phyloP scores from a whole-genome alignment of 805 yeast species.

The Lipomyces yamadae region DNA sequence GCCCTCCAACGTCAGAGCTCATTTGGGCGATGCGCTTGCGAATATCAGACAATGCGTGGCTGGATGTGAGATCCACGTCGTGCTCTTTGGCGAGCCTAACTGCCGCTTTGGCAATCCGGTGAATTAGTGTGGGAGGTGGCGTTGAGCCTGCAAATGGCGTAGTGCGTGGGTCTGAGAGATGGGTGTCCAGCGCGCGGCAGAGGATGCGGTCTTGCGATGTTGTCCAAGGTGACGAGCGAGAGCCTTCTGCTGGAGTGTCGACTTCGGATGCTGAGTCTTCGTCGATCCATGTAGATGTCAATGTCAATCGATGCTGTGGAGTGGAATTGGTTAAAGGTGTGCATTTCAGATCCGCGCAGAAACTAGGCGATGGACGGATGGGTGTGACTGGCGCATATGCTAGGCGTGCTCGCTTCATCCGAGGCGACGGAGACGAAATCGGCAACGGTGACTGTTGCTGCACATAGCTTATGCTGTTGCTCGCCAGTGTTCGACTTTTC shows the following conservation, averaged over 20 bases:
- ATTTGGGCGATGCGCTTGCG: constrained; percentile 12
- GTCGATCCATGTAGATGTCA: neutral
- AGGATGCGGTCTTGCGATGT: constrained; percentile 12
- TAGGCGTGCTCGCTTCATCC: constrained; percentile 13
- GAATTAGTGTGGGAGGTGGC: constrained; percentile 25
- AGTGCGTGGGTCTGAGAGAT: constrained; percentile 26
- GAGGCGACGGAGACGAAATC: neutral
- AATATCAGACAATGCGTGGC: constrained; percentile 13
- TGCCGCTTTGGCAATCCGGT: constrained; percentile 23
- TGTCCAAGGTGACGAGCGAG: constrained; percentile 8
- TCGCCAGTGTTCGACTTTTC: neutral
- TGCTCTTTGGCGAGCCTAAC: constrained; percentile 8
- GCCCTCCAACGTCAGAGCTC: neutral
- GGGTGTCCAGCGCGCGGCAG: constrained; percentile 22
- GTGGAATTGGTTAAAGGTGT: neutral
- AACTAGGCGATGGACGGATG: constrained; percentile 2
- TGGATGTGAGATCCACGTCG: neutral
- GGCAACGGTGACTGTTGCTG: neutral
- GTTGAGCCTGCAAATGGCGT: constrained; percentile 28
- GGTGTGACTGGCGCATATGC: constrained; percentile 22
- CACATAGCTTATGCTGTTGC: neutral
- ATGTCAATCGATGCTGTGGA: neutral
- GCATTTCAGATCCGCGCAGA: neutral
- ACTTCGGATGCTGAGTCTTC: constrained; percentile 15
- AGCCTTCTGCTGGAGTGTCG: constrained; percentile 15